Conservation (phyloP, 345 rosid species). For the Salix brachista region DNA sequence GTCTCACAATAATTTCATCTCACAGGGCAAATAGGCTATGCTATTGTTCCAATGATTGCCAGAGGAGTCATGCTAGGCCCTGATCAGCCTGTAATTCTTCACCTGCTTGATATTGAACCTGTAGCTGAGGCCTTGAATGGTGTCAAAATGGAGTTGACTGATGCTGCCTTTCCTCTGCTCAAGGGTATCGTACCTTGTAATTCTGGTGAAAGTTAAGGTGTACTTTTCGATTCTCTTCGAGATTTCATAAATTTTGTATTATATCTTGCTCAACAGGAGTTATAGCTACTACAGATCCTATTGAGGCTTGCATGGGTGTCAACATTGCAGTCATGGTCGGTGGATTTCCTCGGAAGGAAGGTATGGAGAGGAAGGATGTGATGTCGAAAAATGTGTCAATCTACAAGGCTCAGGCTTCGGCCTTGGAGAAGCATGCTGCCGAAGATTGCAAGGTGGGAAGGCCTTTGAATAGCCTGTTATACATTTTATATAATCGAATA, state of each 20-base stretch:
- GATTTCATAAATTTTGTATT: background rate
- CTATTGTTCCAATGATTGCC: conserved; percentile 80
- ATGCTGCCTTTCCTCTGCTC: conserved; percentile 83
- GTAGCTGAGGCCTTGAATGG: conserved; percentile 61
- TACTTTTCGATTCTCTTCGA: background rate
- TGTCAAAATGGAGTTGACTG: conserved; percentile 70
- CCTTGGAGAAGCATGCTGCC: conserved; percentile 68
- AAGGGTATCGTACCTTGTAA: conserved; percentile 25
- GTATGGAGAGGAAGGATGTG: conserved; percentile 77
- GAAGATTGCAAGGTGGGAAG: conserved; percentile 57
- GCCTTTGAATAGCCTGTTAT: background rate
- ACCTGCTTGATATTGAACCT: conserved; percentile 70
- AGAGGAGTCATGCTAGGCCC: conserved; percentile 75
- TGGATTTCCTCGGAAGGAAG: conserved; percentile 61
- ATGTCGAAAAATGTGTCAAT: conserved; percentile 62
- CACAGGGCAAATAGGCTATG: conserved; percentile 85
- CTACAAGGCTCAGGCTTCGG: conserved; percentile 84
- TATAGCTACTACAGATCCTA: conserved; percentile 62
- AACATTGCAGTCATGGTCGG: conserved; percentile 69
- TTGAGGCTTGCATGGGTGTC: conserved; percentile 65
- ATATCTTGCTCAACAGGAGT: conserved; percentile 34
- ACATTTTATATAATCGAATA: too few species aligned
- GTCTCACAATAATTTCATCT: background rate
- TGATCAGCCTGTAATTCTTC: conserved; percentile 76
- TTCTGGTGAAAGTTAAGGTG: background rate